Base-by-base conservation (phyloP, 148 eudicot genomes). In the Agrostemma githago region DNA sequence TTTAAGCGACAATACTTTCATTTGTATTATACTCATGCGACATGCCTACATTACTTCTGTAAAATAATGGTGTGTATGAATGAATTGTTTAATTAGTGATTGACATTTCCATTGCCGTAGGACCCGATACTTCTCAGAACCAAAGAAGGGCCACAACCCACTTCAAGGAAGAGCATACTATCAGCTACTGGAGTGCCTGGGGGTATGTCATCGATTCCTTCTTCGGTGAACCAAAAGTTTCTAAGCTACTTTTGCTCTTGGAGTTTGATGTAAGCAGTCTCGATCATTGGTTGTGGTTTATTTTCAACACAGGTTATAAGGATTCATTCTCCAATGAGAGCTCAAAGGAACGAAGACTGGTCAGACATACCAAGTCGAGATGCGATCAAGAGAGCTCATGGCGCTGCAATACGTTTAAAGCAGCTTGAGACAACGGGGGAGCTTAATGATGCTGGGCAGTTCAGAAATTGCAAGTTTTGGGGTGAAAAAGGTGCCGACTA, bases 91-190 rank as follows among this genome's bases (percentile, higher is more conserved):
- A 46, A 37, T 62, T 40, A 38, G 20, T 75, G 48, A 56, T 66
- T 66, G 17, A 40, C 42, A 48, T 82, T 42, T 69, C 73, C 59
- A 8, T 67, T 66, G 72, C 42, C 38, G 2, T 76, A 92, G 98
- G 98, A 95, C 98, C 44, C 84, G 98, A 66, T 95, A 95, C 84
- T 95, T 95, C 88, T 92, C 98, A 14, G 85, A 88, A 78, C 97
- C 98, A 68, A 90, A 89, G 79, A 84, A 88, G 78, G 98, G 98
- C 75, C 97, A 95, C 85, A 95, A 95, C 82, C 97, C 98, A 74
- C 98, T 95, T 81, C 98, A 95, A 88, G 98, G 98, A 82, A 83
- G 98, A 79, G 98, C 98, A 20, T 95, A 95, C 75, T 95, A 92
- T 86, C 98, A 95, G 85, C 92, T 92, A 51, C 90, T 95, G 19